Conservation (phyloP, 345 rosid species). For the Limnanthes douglasii region DNA sequence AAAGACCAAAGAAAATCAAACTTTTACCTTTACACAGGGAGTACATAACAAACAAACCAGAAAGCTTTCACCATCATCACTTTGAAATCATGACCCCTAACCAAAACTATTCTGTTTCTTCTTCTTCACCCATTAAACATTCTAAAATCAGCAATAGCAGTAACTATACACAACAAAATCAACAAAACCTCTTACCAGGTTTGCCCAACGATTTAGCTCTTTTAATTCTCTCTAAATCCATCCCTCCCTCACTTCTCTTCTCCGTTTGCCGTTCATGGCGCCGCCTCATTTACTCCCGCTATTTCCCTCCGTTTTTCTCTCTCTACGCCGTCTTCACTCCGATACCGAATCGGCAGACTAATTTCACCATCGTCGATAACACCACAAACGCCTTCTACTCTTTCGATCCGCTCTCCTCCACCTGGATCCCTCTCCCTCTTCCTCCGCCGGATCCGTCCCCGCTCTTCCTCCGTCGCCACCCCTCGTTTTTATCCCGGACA, state of each 20-base stretch:
- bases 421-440: constrained; percentile 26
- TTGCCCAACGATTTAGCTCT: constrained; percentile 38
- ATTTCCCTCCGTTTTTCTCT: constrained; percentile 27
- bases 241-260: constrained; percentile 23
- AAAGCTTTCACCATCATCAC: no score
- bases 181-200: constrained; percentile 18
- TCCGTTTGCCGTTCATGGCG: constrained; percentile 41
- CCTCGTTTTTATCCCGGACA: constrained; percentile 24
- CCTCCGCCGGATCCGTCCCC: constrained; percentile 19
- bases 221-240: constrained; percentile 18
- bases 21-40: no score
- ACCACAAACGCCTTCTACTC: constrained; percentile 13
- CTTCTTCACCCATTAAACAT: no score
- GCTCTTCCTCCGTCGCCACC: constrained; percentile 34
- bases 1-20: no score
- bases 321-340: constrained; percentile 26
- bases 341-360: background rate
- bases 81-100: no score
- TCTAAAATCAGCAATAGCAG: no score
- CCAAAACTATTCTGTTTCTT: no score
- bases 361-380: no score
- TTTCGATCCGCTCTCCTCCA: constrained; percentile 26
- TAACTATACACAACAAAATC: no score
- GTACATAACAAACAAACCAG: no score
- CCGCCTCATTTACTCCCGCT: constrained; percentile 31